Conservation (phyloP, 495 filamentous ascomycete species). For the Lineolata rhizophorae region DNA sequence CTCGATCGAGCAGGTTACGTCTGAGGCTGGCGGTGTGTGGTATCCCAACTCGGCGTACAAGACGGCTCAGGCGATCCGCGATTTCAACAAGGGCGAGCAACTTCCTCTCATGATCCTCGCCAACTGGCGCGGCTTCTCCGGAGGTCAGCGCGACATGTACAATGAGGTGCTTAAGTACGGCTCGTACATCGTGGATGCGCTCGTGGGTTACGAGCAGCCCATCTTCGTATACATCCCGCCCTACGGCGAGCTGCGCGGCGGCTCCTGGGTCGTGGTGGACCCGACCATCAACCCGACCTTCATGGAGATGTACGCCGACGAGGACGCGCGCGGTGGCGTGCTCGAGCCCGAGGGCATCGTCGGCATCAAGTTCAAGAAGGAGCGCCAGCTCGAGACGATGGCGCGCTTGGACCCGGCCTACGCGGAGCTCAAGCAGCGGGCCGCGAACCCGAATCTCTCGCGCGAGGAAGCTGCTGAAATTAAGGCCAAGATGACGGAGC, state of each 20-base stretch:
- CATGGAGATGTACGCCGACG: constrained; percentile 99
- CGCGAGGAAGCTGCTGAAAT: constrained; percentile 51
- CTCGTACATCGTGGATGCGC: constrained; percentile 92
- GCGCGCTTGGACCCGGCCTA: constrained; percentile 75
- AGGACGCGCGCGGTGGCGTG: constrained; percentile 87
- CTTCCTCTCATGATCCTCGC: constrained; percentile 96
- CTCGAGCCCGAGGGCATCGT: constrained; percentile 96
- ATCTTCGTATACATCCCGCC: constrained; percentile 98
- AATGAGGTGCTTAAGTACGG: constrained; percentile 99
- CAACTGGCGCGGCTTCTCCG: constrained; percentile 99
- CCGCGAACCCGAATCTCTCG: constrained; percentile 41
- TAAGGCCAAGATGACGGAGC: constrained; percentile 70
- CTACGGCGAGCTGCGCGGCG: constrained; percentile 89
- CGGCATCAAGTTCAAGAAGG: constrained; percentile 91
- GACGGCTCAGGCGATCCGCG: constrained; percentile 92
- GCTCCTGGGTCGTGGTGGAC: constrained; percentile 97
- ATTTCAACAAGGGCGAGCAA: constrained; percentile 98
- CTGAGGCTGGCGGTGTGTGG: constrained; percentile 96
- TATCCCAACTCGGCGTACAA: constrained; percentile 99
- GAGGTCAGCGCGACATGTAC: constrained; percentile 98
- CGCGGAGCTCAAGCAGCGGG: constrained; percentile 54
- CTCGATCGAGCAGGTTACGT: constrained; percentile 80
- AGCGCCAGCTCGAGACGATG: constrained; percentile 97
- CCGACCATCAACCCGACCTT: constrained; percentile 88
- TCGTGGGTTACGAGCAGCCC: constrained; percentile 96